Conservation (phyloP, 495 filamentous ascomycete species). For the Cercophora newfieldiana region DNA sequence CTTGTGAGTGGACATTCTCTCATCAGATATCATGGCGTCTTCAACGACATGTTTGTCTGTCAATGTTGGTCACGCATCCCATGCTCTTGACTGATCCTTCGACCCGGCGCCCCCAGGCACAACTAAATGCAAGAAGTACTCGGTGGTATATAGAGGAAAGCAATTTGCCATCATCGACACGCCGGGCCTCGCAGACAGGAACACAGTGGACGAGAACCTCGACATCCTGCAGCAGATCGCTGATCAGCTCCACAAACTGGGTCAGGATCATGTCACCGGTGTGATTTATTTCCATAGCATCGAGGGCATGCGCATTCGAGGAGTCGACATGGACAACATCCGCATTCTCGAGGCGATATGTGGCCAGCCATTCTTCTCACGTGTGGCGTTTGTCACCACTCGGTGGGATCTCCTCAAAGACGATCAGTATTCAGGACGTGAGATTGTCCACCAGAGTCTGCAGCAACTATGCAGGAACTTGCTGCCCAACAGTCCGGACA, state of each 20-base stretch:
- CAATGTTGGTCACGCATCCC: not conserved
- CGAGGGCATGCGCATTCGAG: not conserved
- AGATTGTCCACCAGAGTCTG: not conserved
- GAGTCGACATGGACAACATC: not conserved
- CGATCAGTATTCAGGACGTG: not conserved
- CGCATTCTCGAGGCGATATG: not conserved
- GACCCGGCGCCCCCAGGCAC: not conserved
- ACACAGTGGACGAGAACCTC: not conserved
- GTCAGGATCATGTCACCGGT: not conserved
- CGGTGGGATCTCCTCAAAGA: not conserved
- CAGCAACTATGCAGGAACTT: not conserved
- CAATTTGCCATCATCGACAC: conserved; percentile 4
- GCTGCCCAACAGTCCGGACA: not conserved
- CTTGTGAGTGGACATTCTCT: not conserved
- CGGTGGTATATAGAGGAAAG: not conserved
- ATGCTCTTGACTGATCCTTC: not conserved
- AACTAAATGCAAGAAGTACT: not conserved
- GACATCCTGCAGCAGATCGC: not conserved
- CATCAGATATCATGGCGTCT: too few relatives aligned
- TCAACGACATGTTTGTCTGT: too few relatives aligned
- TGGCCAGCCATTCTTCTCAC: not conserved
- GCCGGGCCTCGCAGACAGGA: not conserved
- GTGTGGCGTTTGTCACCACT: not conserved
- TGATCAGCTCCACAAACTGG: not conserved
- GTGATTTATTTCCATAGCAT: conserved; percentile 10